phyloP scores from a whole-genome alignment of 202 grass and related monocot genomes.

The Setaria italica region DNA sequence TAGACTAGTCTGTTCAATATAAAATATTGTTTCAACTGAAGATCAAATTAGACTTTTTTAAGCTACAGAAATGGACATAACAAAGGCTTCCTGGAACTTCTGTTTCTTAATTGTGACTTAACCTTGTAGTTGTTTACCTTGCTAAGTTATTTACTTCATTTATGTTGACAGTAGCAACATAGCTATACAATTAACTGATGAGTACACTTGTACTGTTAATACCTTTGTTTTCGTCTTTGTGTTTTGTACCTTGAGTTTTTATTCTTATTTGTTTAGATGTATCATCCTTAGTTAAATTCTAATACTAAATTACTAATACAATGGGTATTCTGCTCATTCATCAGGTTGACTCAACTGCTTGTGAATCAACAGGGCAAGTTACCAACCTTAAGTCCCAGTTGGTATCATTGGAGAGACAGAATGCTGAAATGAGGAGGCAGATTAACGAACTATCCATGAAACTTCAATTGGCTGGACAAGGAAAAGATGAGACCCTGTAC shows the following conservation, averaged over 20 bases:
- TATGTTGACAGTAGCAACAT: neutral
- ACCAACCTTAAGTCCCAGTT: constrained; percentile 61
- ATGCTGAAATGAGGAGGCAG: constrained; percentile 72
- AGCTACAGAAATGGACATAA: constrained; percentile 15
- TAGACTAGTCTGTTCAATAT: neutral
- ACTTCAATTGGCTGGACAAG: constrained; percentile 66
- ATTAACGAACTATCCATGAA: constrained; percentile 62
- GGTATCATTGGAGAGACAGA: constrained; percentile 55
- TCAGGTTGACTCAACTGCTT: constrained; percentile 62
- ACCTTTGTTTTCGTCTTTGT: constrained; percentile 7
- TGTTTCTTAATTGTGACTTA: neutral
- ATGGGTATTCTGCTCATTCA: constrained; percentile 33
- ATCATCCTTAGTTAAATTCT: constrained; percentile 20
- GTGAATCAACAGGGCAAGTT: constrained; percentile 56
- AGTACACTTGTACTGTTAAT: neutral
- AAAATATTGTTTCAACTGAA: constrained; percentile 12
- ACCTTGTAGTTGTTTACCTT: constrained; percentile 10
- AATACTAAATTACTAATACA: constrained; percentile 13
- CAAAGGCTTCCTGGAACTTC: neutral
- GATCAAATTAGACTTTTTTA: neutral
- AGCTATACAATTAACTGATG: neutral
- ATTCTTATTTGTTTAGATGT: constrained; percentile 5
- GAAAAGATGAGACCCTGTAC: constrained; percentile 56
- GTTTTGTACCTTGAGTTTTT: constrained; percentile 9
- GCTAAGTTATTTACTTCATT: neutral